Base-by-base conservation (phyloP, 257 asterid species). In the Anisodus acutangulus region DNA sequence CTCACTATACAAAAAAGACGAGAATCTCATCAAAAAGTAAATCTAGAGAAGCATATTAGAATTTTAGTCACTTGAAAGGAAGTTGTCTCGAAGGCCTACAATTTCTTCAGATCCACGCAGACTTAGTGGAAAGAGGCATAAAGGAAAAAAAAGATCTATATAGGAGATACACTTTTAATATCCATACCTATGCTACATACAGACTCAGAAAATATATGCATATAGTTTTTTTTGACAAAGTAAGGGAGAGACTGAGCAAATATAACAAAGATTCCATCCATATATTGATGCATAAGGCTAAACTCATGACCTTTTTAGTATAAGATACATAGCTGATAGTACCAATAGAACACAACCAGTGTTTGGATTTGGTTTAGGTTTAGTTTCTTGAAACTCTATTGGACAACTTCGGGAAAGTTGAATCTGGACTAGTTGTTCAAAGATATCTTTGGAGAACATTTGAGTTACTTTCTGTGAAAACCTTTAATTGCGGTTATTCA, bases 1-100 rank as follows among this genome's bases (percentile, higher is more conserved):
- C 94, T 96, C 99, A 54, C 98, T 96, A 84, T 51, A 87, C 51
- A 83, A 83, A 71, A 35, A 86, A 84, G 67, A 76, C 58, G 67
- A 86, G 45, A 84, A 37, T 57, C 79, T 59, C 58, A 85, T 87
- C 59, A 88, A 87, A 79, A 68, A 72, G 83, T 72, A 84, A 82
- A 82, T 41, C 47, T 13, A 76, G 51, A 82, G 81, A 37, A 57
- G 71, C 83, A 78, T 57, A 78, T 78, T 58, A 63, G 83, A 80
- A 49, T 13, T 68, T 9, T 68, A 68, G 78, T n/a, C 64, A 67
- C 76, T 26, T 26, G 71, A n/a, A 55, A 55, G 60, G 60, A 55
- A 13, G 60, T 55, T 55, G 60, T 55, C 63, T 57, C 19, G 15
- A 57, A 57, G 8, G 16, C 63, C 19, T 57, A 57, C 22, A 57